A percentile compares a stretch with the other conserved stretches of the same genome.
phyloP scores from a whole-genome alignment of 768 basidiomycete genomes.

The Nidula microcarpa region DNA sequence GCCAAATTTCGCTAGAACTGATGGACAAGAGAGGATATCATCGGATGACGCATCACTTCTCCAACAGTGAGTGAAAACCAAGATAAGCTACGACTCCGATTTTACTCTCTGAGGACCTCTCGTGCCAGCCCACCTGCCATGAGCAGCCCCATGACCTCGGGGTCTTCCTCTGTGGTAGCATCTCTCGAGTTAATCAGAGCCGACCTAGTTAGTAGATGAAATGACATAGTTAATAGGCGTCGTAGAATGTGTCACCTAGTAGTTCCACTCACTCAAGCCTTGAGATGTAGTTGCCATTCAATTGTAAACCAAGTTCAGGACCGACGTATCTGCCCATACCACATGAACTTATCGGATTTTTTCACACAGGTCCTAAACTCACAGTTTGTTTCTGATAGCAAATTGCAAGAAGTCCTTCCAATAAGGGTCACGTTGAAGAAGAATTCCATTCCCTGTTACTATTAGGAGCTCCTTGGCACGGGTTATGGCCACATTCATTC shows the following conservation, averaged over 20 bases:
- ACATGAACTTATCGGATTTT: neutral
- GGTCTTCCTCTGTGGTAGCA: neutral
- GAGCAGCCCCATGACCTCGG: neutral
- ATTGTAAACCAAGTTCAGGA: slow-evolving; percentile 36
- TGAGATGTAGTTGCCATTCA: slow-evolving; percentile 47
- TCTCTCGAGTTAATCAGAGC: neutral
- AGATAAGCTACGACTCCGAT: neutral
- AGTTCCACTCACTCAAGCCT: slow-evolving; percentile 36
- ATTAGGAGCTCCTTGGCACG: slow-evolving; percentile 52
- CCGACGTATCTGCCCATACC: slow-evolving; percentile 35
- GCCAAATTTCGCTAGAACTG: no score
- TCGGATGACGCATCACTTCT: no score
- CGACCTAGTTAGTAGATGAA: neutral
- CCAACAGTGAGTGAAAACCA: neutral
- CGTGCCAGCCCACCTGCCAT: neutral
- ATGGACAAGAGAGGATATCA: no score
- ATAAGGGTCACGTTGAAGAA: slow-evolving; percentile 42
- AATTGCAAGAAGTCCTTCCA: slow-evolving; percentile 52
- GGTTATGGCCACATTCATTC: slow-evolving; percentile 54
- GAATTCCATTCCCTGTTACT: slow-evolving; percentile 40
- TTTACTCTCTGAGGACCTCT: neutral
- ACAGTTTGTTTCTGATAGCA: slow-evolving; percentile 42
- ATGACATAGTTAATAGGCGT: no score
- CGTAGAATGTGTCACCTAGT: neutral
- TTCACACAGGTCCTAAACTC: slow-evolving; percentile 7